Evolutionary conservation across 768 basidiomycete species (phyloP), one percentile per base, ranked within the genome.

Genomic region (Ramaria sp.): DNA sequence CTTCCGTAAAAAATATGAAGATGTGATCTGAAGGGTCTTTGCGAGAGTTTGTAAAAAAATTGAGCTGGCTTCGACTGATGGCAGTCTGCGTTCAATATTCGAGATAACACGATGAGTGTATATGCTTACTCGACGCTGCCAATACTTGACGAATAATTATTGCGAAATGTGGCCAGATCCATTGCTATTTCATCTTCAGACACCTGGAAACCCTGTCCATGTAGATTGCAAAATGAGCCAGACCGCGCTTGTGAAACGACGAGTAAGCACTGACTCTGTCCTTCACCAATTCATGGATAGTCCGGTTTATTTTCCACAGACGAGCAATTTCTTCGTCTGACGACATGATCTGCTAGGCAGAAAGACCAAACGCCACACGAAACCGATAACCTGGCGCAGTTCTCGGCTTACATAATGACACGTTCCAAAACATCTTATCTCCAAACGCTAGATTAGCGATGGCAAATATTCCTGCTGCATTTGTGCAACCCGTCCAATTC

Each of bases 1-100:
- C 96, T 47, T 94, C 92, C n/a, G 91, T 84, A 71, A 95, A 99
- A 69, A 89, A 97, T 19, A 98, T 76, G 64, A 90, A 98, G 64
- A 99, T 90, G 69, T 89, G 86, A 64, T 92, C 85, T 9, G 72
- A 70, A 24, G 81, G 74, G 62, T 88, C 84, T 12, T 74, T 72
- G 58, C 75, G 73, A 15, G 82, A 81, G 62, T 86, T 84, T 11
- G 92, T 91, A 70, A 84, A 91, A 76, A 97, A 98, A 68, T 91
- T 91, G 64, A 99, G 79, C 62, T 84, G 83, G 64, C 78, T 81
- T 61, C 93, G 92, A 70, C 95, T 97, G 69, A 57, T 57, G 59
- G 59, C 60, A 61, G 59, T 33, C 42, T 46, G 49, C 19, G 50
- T 49, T 37, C 12, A 50, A 45, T 39, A 27, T 49, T 24, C 11